Evolutionary conservation across 257 asterid species (phyloP).

Genomic region (Lantana camara): DNA sequence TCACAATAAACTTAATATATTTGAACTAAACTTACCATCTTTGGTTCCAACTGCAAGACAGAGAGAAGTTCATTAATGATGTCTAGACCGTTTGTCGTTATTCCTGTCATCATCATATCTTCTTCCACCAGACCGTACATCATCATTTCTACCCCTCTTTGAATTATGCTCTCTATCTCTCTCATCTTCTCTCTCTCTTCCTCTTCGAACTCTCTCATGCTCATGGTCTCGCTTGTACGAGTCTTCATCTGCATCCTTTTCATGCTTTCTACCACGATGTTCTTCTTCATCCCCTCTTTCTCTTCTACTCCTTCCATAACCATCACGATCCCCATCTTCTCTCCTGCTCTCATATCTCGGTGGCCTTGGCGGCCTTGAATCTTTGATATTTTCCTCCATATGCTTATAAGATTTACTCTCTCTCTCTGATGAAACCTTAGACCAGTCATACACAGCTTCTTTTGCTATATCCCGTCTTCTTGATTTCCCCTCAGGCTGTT

Average conservation of each 20-base stretch:
- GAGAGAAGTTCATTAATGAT: constrained; percentile 25
- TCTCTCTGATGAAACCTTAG: constrained; percentile 28
- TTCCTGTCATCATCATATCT: constrained; percentile 52
- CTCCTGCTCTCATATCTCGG: constrained; percentile 32
- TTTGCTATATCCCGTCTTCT: constrained; percentile 41
- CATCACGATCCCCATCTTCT: constrained; percentile 39
- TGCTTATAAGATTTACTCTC: constrained; percentile 31
- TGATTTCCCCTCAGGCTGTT: constrained; percentile 43
- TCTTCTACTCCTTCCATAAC: constrained; percentile 43
- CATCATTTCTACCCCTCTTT: constrained; percentile 65
- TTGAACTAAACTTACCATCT: constrained; percentile 32
- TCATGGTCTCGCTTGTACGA: constrained; percentile 42
- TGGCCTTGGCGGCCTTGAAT: constrained; percentile 28
- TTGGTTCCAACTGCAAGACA: constrained; percentile 6
- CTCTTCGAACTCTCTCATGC: constrained; percentile 24
- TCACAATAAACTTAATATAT: too few relatives aligned
- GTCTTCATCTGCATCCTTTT: constrained; percentile 58
- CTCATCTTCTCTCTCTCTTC: constrained; percentile 45
- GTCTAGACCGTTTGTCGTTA: constrained; percentile 57
- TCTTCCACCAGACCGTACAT: constrained; percentile 50
- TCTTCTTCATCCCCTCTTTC: constrained; percentile 50
- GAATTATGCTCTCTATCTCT: constrained; percentile 45
- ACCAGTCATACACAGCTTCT: constrained; percentile 30
- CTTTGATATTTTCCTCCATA: constrained; percentile 33
- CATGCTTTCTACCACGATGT: constrained; percentile 49